These are phyloP conservation scores for Beauveria sp. DNA, from an alignment of 2,329 filamentous ascomycete genomes.

Conservation along the genomic window DNA sequence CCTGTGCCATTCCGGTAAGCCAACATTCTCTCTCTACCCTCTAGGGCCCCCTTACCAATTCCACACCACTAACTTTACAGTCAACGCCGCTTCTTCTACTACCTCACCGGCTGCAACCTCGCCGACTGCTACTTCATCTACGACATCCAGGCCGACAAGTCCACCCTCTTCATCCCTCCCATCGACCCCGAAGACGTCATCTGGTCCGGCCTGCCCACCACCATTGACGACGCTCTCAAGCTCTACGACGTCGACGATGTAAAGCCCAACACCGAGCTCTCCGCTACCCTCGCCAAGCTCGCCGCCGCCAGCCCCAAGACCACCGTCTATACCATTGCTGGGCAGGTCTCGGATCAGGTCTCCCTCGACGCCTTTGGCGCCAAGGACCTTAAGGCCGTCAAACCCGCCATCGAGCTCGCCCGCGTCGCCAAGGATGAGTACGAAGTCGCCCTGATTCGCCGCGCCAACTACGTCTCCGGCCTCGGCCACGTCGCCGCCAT, in stretches of 20 bases:
- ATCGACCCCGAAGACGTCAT: conserved; percentile 83
- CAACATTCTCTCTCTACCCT: background rate
- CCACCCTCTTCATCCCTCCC: conserved; percentile 86
- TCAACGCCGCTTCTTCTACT: conserved; percentile 90
- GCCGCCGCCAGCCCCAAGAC: conserved; percentile 28
- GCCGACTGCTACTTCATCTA: conserved; percentile 77
- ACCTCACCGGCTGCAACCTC: conserved; percentile 76
- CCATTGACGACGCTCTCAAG: conserved; percentile 62
- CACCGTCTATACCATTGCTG: conserved; percentile 67
- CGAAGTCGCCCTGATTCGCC: conserved; percentile 64
- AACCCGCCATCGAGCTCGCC: conserved; percentile 59
- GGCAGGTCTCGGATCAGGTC: conserved; percentile 65
- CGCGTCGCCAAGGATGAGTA: conserved; percentile 68
- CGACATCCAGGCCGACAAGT: conserved; percentile 63
- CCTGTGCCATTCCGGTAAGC: conserved; percentile 68
- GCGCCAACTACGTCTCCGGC: conserved; percentile 64
- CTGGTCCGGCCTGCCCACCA: conserved; percentile 85
- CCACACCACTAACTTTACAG: conserved; percentile 31
- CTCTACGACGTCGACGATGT: conserved; percentile 80
- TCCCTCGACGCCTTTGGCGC: conserved; percentile 64
- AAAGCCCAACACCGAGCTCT: conserved; percentile 64
- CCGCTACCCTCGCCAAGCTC: conserved; percentile 56
- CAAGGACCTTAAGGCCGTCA: conserved; percentile 49
- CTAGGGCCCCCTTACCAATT: no score
- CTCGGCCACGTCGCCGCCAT: conserved; percentile 58